phyloP scores from a whole-genome alignment of 2,329 filamentous ascomycete species.

The Stylonectria norvegica region DNA sequence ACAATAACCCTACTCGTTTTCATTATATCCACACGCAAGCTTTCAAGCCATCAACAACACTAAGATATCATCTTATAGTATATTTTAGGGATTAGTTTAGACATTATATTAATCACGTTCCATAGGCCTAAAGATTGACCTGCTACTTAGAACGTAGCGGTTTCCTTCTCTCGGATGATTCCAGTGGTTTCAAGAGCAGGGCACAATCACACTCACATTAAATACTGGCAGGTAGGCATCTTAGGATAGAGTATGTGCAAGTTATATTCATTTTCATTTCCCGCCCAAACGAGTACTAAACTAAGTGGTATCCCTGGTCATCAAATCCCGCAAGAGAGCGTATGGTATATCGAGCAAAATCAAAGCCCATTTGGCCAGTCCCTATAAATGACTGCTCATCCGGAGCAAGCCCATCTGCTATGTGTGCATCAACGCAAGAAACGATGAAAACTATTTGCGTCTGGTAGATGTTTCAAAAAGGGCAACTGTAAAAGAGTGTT shows the following conservation, averaged over 20 bases:
- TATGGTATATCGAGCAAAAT: background rate
- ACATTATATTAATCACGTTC: no score
- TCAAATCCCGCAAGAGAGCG: constrained; percentile 14
- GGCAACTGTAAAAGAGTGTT: background rate
- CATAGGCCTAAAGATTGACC: no score
- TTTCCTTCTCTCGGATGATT: no score
- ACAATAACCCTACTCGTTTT: no score
- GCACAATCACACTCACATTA: constrained; percentile 2
- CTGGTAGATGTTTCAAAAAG: background rate
- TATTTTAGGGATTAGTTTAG: no score
- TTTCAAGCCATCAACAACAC: no score
- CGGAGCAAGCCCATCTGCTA: background rate
- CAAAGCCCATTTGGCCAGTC: background rate
- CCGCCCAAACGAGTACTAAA: constrained; percentile 12
- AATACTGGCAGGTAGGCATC: no score
- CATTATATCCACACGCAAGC: no score
- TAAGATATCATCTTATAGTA: no score
- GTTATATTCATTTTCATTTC: constrained; percentile 12
- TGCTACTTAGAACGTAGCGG: no score
- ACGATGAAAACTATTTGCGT: background rate
- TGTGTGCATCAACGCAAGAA: background rate
- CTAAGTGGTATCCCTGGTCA: constrained; percentile 24
- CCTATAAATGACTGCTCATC: background rate
- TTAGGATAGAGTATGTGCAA: no score
- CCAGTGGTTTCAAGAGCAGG: background rate